Evolutionary conservation across 2,329 filamentous ascomycete species (phyloP), one percentile per base, ranked within the genome.

Genomic region (Alternaria sp.): DNA sequence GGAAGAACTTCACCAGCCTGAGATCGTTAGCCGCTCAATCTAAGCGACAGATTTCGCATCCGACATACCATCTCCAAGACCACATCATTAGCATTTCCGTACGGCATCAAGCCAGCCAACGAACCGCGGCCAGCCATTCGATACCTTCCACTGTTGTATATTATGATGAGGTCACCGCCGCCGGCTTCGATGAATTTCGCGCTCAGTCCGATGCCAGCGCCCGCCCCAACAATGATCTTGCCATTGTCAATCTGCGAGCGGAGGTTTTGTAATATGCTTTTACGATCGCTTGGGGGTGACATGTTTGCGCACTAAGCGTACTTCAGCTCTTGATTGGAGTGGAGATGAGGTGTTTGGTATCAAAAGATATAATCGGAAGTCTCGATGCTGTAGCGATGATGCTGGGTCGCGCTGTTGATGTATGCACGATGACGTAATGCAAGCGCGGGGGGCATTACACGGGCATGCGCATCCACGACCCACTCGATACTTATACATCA

Each of bases 111-210:
- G 0, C 90, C 90, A 0, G 90, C 89, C 11, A 92, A 78, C 1
- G 89, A 91, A 0, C 90, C 90, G 45, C 88, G 83, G 0, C 90
- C 90, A 0, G 89, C 90, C 90, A 93, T 92, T 10, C 90, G 87
- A 75, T 90, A 92, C 5, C 90, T 86, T 0, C 90, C 90, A 41
- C 87, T 89, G 77, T 92, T 92, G 82, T 92, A 92, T 70, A 92
- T 86, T 65, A 92, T 88, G 72, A 92, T 91, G 45, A 92, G 81
- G 71, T 92, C 89, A 14, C 86, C 88, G 64, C 89, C 89, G 41
- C 90, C 90, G 49, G 85, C 84, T 76, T 92, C 90, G 67, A 91
- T 86, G 71, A 87, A 90, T 71, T 92, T 92, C 63, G 90, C 90
- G 3, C 89, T 90, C 4, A 92, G 84, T 1, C 90, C 90, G 61